Percentiles rank a stretch among this genome's conserved stretches.
phyloP scores from a whole-genome alignment of 345 rosid species.

The Arabis hirsuta region DNA sequence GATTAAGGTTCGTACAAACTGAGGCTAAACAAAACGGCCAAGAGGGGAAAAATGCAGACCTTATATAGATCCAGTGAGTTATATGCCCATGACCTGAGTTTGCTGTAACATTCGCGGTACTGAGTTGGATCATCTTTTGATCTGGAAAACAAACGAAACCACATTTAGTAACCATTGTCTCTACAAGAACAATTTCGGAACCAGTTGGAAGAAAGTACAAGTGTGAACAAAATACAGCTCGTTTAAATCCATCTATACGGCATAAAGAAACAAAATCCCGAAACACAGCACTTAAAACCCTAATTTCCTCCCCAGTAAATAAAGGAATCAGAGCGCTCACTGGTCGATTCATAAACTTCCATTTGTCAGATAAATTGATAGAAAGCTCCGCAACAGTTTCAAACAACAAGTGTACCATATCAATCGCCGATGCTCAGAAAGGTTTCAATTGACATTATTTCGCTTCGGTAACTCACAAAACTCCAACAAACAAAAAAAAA shows the following conservation, averaged over 20 bases:
- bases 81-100: slow-evolving; percentile 84
- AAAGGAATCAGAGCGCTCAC: slow-evolving; percentile 19
- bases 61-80: slow-evolving; percentile 86
- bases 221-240: neutral
- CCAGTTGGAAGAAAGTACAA: neutral
- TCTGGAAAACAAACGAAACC: slow-evolving; percentile 43
- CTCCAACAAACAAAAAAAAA: neutral
- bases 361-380: neutral
- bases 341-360: neutral
- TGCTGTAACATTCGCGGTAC: slow-evolving; percentile 77
- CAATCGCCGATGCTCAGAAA: neutral
- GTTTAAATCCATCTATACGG: neutral
- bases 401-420: neutral
- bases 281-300: slow-evolving; percentile 23
- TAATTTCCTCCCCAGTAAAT: slow-evolving; percentile 16
- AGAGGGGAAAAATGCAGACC: slow-evolving; percentile 43
- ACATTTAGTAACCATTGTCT: slow-evolving; percentile 7
- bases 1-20: neutral
- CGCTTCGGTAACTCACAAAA: slow-evolving; percentile 6
- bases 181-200: neutral
- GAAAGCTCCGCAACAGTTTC: neutral
- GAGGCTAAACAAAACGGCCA: neutral
- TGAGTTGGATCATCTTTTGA: slow-evolving; percentile 66
- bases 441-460: neutral
- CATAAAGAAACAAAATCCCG: neutral